Base-by-base conservation (phyloP, 106 monocot species). In the Narthecium ossifragum region DNA sequence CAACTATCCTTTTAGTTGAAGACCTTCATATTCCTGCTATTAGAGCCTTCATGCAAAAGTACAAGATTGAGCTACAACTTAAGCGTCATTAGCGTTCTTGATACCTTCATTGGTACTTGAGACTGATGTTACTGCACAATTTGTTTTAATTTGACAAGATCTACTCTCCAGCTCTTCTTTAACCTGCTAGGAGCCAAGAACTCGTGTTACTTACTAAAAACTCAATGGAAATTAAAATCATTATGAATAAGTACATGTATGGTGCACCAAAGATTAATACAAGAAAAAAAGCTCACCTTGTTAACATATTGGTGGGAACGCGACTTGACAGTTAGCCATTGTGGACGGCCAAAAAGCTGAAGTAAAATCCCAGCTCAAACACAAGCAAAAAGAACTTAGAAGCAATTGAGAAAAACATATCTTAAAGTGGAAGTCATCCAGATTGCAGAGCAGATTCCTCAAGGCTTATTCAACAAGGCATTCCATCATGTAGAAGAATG, bases 331-430 rank as follows among this genome's bases (percentile, higher is more conserved):
- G 94, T 94, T 23, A 90, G 83, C 90, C 94, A 96, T 60, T 86
- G 94, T 25, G 94, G 94, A 2, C 86, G 85, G 38, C 83, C 83
- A 63, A 90, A 94, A 23, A 90, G 70, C 94, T 96, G 71, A 69
- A 63, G 14, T n/a, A 25, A 12, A 39, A 48, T 56, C 26, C n/a
- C 24, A 39, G 39, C 2, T 33, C 13, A 60, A 60, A 30, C 15
- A 12, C 21, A 34, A 62, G 23, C 27, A 46, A 7, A 2, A 34
- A 25, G 4, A 6, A 46, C 46, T 30, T 31, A 48, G 21, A 18
- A n/a, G 38, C n/a, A 32, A n/a, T n/a, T n/a, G n/a, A n/a, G n/a
- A n/a, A n/a, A n/a, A n/a, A n/a, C n/a, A n/a, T n/a, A n/a, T n/a
- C n/a, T n/a, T n/a, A n/a, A n/a, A n/a, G n/a, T n/a, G n/a, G n/a